These are phyloP conservation scores for Phialophora expanda DNA, from an alignment of 2,329 filamentous ascomycete species.

Conservation along the genomic window DNA sequence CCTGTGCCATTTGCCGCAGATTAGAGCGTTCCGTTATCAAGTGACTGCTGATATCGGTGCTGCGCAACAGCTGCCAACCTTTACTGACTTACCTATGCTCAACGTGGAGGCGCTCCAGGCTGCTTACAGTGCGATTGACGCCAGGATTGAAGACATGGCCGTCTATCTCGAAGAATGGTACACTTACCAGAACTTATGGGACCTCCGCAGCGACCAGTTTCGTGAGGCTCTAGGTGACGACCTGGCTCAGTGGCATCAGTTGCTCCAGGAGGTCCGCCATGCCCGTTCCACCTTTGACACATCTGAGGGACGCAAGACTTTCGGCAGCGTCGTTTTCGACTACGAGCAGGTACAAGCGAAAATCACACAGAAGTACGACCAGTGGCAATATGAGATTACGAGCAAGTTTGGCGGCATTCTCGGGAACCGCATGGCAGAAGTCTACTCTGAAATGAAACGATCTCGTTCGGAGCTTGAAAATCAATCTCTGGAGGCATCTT, in stretches of 20 bases:
- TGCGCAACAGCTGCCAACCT: constrained; percentile 70
- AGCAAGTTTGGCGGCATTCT: constrained; percentile 90
- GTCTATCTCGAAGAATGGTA: constrained; percentile 96
- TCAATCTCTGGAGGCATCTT: constrained; percentile 90
- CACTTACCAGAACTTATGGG: constrained; percentile 98
- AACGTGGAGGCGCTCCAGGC: constrained; percentile 79
- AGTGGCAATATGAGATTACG: constrained; percentile 98
- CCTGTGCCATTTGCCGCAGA: constrained; percentile 88
- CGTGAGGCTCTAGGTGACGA: constrained; percentile 91
- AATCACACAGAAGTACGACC: constrained; percentile 98
- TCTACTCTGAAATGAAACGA: constrained; percentile 89
- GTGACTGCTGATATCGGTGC: constrained; percentile 71
- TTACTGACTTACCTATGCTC: constrained; percentile 80
- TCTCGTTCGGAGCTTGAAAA: constrained; percentile 87
- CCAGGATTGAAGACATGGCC: constrained; percentile 78
- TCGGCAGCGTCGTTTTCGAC: constrained; percentile 93
- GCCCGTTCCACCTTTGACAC: constrained; percentile 96
- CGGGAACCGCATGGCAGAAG: constrained; percentile 86
- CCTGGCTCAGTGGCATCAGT: constrained; percentile 87
- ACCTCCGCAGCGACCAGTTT: constrained; percentile 92
- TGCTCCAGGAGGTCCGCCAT: constrained; percentile 96
- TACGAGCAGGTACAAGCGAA: constrained; percentile 99
- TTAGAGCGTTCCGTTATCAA: constrained; percentile 94
- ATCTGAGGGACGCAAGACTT: constrained; percentile 87
- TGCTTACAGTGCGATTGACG: constrained; percentile 83